Base-by-base conservation (phyloP, 108 stramenopile genomes). In the Cyclotella atomus region DNA sequence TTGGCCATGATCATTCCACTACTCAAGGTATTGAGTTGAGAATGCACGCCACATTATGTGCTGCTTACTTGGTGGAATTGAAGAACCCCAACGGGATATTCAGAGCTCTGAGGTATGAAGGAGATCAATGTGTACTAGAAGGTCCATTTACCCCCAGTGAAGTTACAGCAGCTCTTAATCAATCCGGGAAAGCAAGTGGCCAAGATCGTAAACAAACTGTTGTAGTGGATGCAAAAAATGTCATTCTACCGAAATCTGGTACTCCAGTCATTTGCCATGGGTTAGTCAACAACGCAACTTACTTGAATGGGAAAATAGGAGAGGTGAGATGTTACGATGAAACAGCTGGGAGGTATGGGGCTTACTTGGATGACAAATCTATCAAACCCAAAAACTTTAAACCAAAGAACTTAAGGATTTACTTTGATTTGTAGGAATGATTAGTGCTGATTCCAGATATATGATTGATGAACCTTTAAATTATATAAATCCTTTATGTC, bases 251-350 rank as follows among this genome's bases (percentile, higher is more conserved):
- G 8, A 6, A 16, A 23, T 6, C 50, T 16, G 45, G 63, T 1
- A 44, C 63, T 0, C 41, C 63, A 4, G 45, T 64, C 21, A 44
- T 45, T 38, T 64, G 45, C 23, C 24, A 44, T 64, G 63, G 63
- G 24, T 25, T 64, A 43, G n/a, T n/a, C n/a, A 64, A 64, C 15
- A 45, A 43, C 17, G n/a, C 64, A 25, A 29, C 27, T 46, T 43
- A 49, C 24, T 29, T 65, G 23, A 65, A 65, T 65, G 43, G 64
- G 2, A 47, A 65, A 28, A 65, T 65, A 17, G 64, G 64, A 65
- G 64, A 49, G 16, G 24, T 30, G 27, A 24, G 64, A 43, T 7
- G 24, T 3, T 65, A 49, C 25, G 21, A 41, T 21, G 3, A 65
- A 14, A 45, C 16, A 44, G 24, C 25, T 23, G 27, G n/a, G 41